Evolutionary conservation across 768 basidiomycete species (phyloP).

Genomic region (Tricholoma terreum): DNA sequence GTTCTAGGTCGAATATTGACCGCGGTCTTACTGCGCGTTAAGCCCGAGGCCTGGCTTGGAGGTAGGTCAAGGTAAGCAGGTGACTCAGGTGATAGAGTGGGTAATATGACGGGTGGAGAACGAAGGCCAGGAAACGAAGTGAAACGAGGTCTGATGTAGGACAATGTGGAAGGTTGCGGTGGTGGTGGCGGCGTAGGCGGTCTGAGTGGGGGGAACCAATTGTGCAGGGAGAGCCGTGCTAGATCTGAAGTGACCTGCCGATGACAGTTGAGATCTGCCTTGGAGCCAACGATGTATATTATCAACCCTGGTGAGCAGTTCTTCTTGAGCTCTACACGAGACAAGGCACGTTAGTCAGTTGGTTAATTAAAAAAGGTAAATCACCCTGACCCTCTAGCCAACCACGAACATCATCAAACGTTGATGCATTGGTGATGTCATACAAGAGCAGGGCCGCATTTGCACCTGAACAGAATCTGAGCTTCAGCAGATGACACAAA

Average conservation of each 20-base stretch:
- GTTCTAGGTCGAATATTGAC: slow-evolving; percentile 45
- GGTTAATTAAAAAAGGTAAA: slow-evolving; percentile 13
- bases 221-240: slow-evolving; percentile 78
- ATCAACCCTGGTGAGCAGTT: slow-evolving; percentile 85
- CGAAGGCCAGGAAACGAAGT: slow-evolving; percentile 67
- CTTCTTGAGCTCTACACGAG: slow-evolving; percentile 74
- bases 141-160: slow-evolving; percentile 77
- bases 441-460: slow-evolving; percentile 93
- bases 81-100: slow-evolving; percentile 49
- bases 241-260: slow-evolving; percentile 80
- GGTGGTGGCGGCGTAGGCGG: slow-evolving; percentile 66
- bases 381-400: slow-evolving; percentile 78
- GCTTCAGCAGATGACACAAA: slow-evolving; percentile 6
- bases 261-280: slow-evolving; percentile 72
- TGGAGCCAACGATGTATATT: slow-evolving; percentile 94
- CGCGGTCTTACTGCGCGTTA: slow-evolving; percentile 51
- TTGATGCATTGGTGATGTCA: slow-evolving; percentile 87
- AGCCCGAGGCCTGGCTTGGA: slow-evolving; percentile 47
- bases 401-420: slow-evolving; percentile 86
- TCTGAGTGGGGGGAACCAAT: slow-evolving; percentile 83
- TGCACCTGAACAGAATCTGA: slow-evolving; percentile 51
- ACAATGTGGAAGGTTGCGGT: slow-evolving; percentile 61
- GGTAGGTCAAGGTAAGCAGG: slow-evolving; percentile 65
- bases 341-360: slow-evolving; percentile 14
- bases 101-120: slow-evolving; percentile 50